Evolutionary conservation across 2,329 filamentous ascomycete genomes (phyloP).

Genomic region (Pseudopyrenochaeta lycopersici): DNA sequence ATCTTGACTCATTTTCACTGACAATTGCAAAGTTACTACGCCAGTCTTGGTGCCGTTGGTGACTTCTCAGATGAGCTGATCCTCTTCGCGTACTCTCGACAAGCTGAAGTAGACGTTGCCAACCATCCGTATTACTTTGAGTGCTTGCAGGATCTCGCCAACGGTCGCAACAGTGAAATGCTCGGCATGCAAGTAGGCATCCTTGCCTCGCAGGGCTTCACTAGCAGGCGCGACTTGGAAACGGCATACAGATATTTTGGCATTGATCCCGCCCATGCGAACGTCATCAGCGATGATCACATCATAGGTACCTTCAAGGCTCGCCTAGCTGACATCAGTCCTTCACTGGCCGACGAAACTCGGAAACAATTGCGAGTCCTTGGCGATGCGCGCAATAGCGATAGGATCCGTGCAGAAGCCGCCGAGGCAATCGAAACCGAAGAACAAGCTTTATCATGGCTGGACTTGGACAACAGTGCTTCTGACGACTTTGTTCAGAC

Average conservation of each 20-base stretch:
- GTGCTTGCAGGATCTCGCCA: conserved; percentile 68
- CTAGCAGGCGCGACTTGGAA: conserved; percentile 64
- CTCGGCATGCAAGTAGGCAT: conserved; percentile 67
- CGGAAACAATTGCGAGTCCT: conserved; percentile 67
- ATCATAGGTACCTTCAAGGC: conserved; percentile 71
- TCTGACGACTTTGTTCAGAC: conserved; percentile 67
- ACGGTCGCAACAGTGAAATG: conserved; percentile 63
- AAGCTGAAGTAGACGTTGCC: conserved; percentile 63
- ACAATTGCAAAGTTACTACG: conserved; percentile 59
- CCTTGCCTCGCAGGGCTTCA: conserved; percentile 66
- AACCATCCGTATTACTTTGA: conserved; percentile 70
- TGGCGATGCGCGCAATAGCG: conserved; percentile 66
- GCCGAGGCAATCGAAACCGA: conserved; percentile 68
- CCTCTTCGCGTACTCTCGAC: conserved; percentile 69
- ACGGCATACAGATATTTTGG: conserved; percentile 68
- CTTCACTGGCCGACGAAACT: conserved; percentile 63
- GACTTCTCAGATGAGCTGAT: conserved; percentile 71
- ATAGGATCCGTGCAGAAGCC: conserved; percentile 66
- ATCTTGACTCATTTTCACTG: not conserved
- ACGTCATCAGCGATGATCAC: conserved; percentile 62
- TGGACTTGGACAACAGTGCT: conserved; percentile 60
- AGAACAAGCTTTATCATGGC: conserved; percentile 69
- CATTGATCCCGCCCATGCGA: conserved; percentile 55
- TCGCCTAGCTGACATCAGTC: conserved; percentile 64
- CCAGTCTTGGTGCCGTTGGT: conserved; percentile 68